A percentile compares a stretch with the other conserved stretches of the same genome.
Conservation (phyloP, 345 rosid genomes). For the Lenwebbia sp. region DNA sequence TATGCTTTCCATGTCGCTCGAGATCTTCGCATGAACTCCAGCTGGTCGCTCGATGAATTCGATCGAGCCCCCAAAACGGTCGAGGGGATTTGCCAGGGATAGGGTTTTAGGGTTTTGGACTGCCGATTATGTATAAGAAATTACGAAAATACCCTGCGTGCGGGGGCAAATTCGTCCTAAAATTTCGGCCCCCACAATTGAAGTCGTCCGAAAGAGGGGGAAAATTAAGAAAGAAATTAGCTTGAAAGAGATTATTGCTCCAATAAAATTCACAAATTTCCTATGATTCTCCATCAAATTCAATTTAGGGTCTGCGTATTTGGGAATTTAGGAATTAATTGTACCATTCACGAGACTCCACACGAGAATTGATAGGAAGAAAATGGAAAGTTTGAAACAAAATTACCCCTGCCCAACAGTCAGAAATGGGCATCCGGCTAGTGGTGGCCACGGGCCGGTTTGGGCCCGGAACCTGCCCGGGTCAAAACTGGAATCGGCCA, state of each 20-base stretch:
- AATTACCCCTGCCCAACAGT: not conserved
- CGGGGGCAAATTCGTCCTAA: not conserved
- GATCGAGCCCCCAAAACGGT: not conserved
- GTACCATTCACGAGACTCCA: not conserved
- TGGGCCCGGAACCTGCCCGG: no score
- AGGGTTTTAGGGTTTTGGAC: not conserved
- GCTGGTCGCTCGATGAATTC: no score
- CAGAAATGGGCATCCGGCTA: no score
- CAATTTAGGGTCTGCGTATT: not conserved
- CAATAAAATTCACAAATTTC: no score
- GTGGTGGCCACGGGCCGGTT: no score
- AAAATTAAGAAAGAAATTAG: no score
- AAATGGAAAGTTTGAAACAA: not conserved
- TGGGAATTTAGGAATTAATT: not conserved
- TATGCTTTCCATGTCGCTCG: conserved; percentile 1
- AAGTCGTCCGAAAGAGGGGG: not conserved
- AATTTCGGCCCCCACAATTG: not conserved
- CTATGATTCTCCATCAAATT: not conserved
- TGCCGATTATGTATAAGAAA: not conserved
- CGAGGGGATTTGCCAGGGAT: not conserved
- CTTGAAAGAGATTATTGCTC: no score
- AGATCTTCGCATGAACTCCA: not conserved
- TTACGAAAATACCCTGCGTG: not conserved
- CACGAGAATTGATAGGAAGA: no score
- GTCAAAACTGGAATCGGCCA: no score